phyloP scores from a whole-genome alignment of 345 rosid species.

The Gossypium australe region DNA sequence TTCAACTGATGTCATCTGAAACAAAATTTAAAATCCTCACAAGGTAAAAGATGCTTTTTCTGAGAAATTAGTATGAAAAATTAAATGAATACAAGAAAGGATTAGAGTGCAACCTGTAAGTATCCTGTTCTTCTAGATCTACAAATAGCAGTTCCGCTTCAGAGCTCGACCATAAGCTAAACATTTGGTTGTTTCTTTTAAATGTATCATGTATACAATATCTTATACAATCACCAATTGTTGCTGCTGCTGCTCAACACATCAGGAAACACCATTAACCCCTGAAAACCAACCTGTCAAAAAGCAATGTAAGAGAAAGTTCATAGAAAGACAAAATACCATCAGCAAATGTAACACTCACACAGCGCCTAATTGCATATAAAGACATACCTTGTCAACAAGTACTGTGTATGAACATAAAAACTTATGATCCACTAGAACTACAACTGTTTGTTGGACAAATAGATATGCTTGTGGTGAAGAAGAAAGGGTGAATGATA shows the following conservation, averaged over 20 bases:
- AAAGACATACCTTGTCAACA: neutral
- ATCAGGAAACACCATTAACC: neutral
- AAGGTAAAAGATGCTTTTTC: neutral
- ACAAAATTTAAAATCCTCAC: neutral
- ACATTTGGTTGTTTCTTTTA: constrained; percentile 41
- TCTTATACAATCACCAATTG: constrained; percentile 71
- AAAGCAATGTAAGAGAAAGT: neutral
- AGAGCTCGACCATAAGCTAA: constrained; percentile 47
- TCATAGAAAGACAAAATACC: neutral
- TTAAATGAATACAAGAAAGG: neutral
- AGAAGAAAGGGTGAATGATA: neutral
- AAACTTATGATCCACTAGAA: neutral
- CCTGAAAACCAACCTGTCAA: neutral
- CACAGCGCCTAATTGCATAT: neutral
- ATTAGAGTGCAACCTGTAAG: constrained; percentile 52
- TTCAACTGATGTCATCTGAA: constrained; percentile 12
- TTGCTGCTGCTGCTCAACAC: constrained; percentile 43
- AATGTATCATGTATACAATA: constrained; percentile 67
- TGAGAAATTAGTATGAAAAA: neutral
- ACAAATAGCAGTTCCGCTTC: constrained; percentile 48
- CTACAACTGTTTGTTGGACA: neutral
- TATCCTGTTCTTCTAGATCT: constrained; percentile 67
- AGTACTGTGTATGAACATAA: neutral
- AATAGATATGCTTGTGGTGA: neutral
- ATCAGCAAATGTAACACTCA: neutral